phyloP scores from a whole-genome alignment of 2,329 filamentous ascomycete genomes.

The Aspergillus costaricaensis region DNA sequence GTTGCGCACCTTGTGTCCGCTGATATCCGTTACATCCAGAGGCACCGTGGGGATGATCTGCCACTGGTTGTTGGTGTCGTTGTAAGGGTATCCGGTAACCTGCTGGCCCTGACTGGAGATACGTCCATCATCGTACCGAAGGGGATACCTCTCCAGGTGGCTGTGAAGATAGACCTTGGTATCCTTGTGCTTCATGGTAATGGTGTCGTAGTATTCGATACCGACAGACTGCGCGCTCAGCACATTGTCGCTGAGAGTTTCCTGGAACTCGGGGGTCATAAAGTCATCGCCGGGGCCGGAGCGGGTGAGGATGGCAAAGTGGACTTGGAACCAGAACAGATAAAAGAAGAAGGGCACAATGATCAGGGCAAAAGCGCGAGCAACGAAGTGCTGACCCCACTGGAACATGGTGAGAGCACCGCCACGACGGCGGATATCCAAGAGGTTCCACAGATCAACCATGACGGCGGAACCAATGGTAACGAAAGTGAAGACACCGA shows the following conservation, averaged over 20 bases:
- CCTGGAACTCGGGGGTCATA: conserved; percentile 98
- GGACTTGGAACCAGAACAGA: conserved; percentile 99
- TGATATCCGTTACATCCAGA: conserved; percentile 55
- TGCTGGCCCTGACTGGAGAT: conserved; percentile 98
- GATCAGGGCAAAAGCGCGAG: conserved; percentile 82
- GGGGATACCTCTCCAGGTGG: conserved; percentile 82
- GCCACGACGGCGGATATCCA: conserved; percentile 82
- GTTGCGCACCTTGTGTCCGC: conserved; percentile 71
- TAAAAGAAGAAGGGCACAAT: conserved; percentile 95
- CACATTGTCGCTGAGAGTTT: conserved; percentile 90
- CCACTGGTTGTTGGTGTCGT: conserved; percentile 99
- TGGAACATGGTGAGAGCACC: conserved; percentile 77
- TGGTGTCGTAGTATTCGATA: conserved; percentile 86
- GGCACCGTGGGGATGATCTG: conserved; percentile 73
- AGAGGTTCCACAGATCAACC: conserved; percentile 92
- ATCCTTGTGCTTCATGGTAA: conserved; percentile 92
- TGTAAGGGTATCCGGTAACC: conserved; percentile 95
- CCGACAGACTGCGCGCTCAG: conserved; percentile 85
- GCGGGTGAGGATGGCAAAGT: conserved; percentile 83
- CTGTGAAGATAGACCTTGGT: conserved; percentile 96
- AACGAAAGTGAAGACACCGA: conserved; percentile 94
- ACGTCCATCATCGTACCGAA: conserved; percentile 95
- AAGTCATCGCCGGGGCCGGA: conserved; percentile 97
- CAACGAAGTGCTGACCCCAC: conserved; percentile 87
- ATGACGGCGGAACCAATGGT: conserved; percentile 91